Base-by-base conservation (phyloP, 805 yeast species). In the Kazachstania bromeliacearum region DNA sequence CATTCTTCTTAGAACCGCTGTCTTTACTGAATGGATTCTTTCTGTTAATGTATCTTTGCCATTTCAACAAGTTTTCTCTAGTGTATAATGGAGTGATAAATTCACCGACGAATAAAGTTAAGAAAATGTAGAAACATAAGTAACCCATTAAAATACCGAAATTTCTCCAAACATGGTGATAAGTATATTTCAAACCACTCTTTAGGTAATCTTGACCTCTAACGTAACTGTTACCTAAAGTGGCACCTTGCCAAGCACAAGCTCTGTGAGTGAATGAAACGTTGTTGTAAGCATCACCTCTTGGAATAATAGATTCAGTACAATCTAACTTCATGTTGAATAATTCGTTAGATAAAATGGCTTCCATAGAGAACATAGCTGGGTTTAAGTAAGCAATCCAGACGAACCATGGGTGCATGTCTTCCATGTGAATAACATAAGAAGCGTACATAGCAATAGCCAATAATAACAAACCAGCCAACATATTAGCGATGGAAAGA, bases 91-190 rank as follows among this genome's bases (percentile, higher is more conserved):
- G 62, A 14, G 48, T 48, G 6, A 60, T 31, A 34, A 42, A 51
- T 42, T 64, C 63, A 13, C 63, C 47, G 4, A 57, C 60, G 15
- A 57, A 24, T 18, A 55, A 35, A 29, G 62, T 53, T 29, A 50
- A 35, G 18, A 36, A 35, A 15, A 55, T 33, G 44, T 60, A 66
- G 43, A 64, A 68, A 4, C 64, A 42, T 38, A 65, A 56, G 50
- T 66, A 77, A 5, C 67, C 84, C 46, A 75, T 50, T 37, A 70
- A 46, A 45, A 78, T 73, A 48, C 85, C 94, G 39, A 78, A 66
- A 55, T 83, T 79, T 64, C 94, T 74, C 94, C 94, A 83, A 41
- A 71, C 70, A 57, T 84, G 85, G 18, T 56, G 39, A 48, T 67
- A 73, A 18, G 54, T 47, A 62, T 79, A 84, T 24, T 57, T 48